Conservation (phyloP, 2,329 filamentous ascomycete species). For the Diaporthe citriasiana region DNA sequence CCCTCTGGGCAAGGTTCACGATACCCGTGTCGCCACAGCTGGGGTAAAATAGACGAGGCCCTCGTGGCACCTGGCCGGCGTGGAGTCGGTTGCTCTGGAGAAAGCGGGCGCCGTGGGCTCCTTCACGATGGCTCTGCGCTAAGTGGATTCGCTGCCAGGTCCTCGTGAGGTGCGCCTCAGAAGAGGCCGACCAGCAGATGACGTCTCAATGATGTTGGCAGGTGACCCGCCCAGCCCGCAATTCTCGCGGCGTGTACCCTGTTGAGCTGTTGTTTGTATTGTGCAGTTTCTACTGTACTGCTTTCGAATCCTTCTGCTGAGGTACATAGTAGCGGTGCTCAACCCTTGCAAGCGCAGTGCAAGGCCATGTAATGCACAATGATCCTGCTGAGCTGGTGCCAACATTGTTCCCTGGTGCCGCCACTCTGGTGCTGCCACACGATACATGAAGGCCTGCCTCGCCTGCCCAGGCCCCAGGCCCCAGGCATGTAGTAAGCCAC, state of each 20-base stretch:
- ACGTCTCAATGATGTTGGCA: conserved; percentile 28
- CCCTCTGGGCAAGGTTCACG: conserved; percentile 4
- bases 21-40: conserved; percentile 22
- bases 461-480: too few relatives aligned
- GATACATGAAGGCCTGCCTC: background rate
- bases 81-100: background rate
- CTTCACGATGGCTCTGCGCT: conserved; percentile 13
- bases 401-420: conserved; percentile 7
- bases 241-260: background rate
- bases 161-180: conserved; percentile 13
- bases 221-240: conserved; percentile 34
- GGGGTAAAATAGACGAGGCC: conserved; percentile 5
- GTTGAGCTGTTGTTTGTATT: background rate
- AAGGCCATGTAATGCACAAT: background rate
- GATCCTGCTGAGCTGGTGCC: conserved; percentile 8
- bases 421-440: conserved; percentile 19
- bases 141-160: conserved; percentile 28
- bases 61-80: conserved; percentile 20
- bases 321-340: background rate
- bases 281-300: background rate
- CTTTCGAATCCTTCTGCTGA: conserved; percentile 1
- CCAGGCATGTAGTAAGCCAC: background rate
- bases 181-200: conserved; percentile 9
- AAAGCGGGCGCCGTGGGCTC: conserved; percentile 2
- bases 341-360: conserved; percentile 14